Evolutionary conservation across 2,329 filamentous ascomycete species (phyloP), one percentile per base, ranked within the genome.

Genomic region (Ophiosphaerella narmari): DNA sequence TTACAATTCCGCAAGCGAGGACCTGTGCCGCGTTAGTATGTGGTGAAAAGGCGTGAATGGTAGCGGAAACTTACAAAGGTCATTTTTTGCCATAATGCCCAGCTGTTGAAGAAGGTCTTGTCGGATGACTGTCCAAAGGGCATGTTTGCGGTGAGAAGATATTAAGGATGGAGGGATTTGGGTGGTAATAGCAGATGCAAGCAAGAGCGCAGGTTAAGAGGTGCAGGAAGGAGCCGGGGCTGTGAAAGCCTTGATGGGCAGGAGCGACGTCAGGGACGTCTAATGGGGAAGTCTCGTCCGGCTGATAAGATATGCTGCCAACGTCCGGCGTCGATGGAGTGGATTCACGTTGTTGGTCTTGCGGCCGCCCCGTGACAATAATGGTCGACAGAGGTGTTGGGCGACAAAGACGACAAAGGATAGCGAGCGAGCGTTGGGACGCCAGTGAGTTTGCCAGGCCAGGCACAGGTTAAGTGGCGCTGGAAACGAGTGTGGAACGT

Each of bases 81-180:
- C 86, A 96, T 86, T 77, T 96, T 86, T 79, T 94, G 85, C 91
- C 91, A 96, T 64, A 94, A 77, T 61, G 82, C 78, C 91, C 91
- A 96, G 42, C 57, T 70, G 16, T 52, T 65, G 60, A 80, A 80
- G 68, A 80, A 80, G 33, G 52, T 53, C 18, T 69, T 67, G 53
- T 60, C 63, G 52, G 69, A 69, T 41, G 54, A 62, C 13, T 59
- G 35, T 46, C 58, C 59, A 39, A 62, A 63, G 41, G 13, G 53
- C 61, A 65, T 65, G 35, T 50, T 60, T 45, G 52, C 41, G 50
- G 48, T 47, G 29, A 43, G 43, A 18, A 41, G 34, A 44, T 38
- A 43, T 49, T 55, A 54, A 52, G 47, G 44, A 43, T 43, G 4
- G 44, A 55, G 52, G 54, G 53, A 52, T 36, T 39, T 34, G 49